Conservation (phyloP, 2,329 filamentous ascomycete genomes). For the Clathrospora elynae region DNA sequence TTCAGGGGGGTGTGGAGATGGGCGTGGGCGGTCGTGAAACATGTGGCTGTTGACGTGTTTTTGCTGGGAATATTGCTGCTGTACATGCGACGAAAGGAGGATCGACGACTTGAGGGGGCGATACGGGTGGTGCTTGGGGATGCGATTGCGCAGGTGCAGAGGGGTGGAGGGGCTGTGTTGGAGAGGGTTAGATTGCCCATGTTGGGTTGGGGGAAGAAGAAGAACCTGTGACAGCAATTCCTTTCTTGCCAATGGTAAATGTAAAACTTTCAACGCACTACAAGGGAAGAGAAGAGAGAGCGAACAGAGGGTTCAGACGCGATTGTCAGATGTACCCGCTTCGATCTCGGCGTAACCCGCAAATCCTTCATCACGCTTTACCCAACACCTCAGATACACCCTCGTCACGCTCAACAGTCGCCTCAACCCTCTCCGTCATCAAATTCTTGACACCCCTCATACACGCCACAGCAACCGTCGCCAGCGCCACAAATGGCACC, state of each 20-base stretch:
- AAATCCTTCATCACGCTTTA: too few relatives aligned
- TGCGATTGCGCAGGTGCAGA: slow-evolving; percentile 48
- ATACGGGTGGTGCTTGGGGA: slow-evolving; percentile 66
- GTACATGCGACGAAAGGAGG: slow-evolving; percentile 74
- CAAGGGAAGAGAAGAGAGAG: too few relatives aligned
- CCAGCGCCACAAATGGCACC: slow-evolving; percentile 39
- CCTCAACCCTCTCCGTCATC: slow-evolving; percentile 43
- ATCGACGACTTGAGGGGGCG: slow-evolving; percentile 74
- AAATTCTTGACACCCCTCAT: slow-evolving; percentile 37
- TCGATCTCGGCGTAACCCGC: too few relatives aligned
- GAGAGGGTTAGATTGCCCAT: slow-evolving; percentile 32
- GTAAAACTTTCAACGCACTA: too few relatives aligned
- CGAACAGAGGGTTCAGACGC: too few relatives aligned
- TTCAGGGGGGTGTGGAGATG: slow-evolving; percentile 58
- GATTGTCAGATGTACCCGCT: too few relatives aligned
- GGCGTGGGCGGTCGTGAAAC: slow-evolving; percentile 75
- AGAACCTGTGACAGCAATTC: too few relatives aligned
- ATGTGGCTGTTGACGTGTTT: slow-evolving; percentile 73
- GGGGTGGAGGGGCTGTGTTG: slow-evolving; percentile 36
- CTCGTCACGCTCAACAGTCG: slow-evolving; percentile 34
- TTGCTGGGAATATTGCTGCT: slow-evolving; percentile 69
- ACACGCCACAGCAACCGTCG: slow-evolving; percentile 29
- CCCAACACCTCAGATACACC: slow-evolving; percentile 19
- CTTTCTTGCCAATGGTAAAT: too few relatives aligned
- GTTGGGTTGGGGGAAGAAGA: slow-evolving; percentile 24